Evolutionary conservation across 1,284 basidiomycete genomes (phyloP).

Genomic region (Mycena sp.): DNA sequence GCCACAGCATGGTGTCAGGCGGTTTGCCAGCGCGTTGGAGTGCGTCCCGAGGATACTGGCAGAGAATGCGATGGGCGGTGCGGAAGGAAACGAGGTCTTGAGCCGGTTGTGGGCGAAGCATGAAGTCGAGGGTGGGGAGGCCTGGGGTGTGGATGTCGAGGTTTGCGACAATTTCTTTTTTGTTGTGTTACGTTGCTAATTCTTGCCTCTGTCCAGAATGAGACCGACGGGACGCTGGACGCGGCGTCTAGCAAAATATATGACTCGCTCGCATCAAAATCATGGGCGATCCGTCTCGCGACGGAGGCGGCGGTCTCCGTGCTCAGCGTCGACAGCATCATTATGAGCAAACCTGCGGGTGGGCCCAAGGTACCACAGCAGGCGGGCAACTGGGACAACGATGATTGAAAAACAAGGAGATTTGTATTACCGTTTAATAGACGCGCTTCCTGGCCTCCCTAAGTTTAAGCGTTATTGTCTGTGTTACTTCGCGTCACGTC

Average conservation of each 20-base stretch:
- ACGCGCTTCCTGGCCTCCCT: not conserved
- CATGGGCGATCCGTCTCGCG: constrained; percentile 89
- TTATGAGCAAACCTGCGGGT: constrained; percentile 95
- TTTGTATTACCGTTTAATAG: constrained; percentile 14
- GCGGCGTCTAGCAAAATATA: constrained; percentile 74
- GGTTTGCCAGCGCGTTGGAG: constrained; percentile 91
- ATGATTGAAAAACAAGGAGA: constrained; percentile 51
- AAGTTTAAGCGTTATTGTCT: too few species aligned
- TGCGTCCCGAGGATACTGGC: constrained; percentile 94
- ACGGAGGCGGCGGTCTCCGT: constrained; percentile 96
- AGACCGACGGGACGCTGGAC: constrained; percentile 78
- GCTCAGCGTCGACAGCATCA: constrained; percentile 96
- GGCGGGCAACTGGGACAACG: constrained; percentile 85
- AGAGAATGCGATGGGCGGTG: constrained; percentile 92
- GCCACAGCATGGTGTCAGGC: constrained; percentile 93
- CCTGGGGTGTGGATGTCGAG: constrained; percentile 95
- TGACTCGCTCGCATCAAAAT: constrained; percentile 89
- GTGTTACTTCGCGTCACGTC: too few species aligned
- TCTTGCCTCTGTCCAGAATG: constrained; percentile 56
- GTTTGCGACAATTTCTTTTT: constrained; percentile 48
- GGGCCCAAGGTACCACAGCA: constrained; percentile 88
- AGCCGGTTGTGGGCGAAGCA: constrained; percentile 92
- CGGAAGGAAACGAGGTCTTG: constrained; percentile 94
- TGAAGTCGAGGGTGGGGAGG: constrained; percentile 72
- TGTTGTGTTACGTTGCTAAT: not conserved